A percentile compares a stretch with the other conserved stretches of the same genome.
Conservation (phyloP, 2,329 filamentous ascomycete species). For the Colletotrichum gigasporum region DNA sequence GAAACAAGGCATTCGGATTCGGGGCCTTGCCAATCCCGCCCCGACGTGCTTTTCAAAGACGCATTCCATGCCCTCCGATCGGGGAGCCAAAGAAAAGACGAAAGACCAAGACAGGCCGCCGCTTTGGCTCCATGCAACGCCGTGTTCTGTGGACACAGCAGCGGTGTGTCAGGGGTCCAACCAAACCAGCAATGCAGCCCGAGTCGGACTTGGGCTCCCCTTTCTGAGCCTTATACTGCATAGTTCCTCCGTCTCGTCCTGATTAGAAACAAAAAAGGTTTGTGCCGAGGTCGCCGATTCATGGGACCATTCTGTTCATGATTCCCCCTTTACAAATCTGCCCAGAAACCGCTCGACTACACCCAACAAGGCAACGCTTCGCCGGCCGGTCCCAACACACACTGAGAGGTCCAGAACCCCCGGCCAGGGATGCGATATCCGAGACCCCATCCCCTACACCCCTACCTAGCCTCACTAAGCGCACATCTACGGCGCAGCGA, state of each 20-base stretch:
- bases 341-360: conserved; percentile 7
- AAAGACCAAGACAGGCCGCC: not conserved
- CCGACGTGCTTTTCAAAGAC: not conserved
- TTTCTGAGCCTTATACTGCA: not conserved
- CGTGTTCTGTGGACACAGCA: not conserved
- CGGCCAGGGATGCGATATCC: too few relatives aligned
- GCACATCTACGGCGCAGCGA: not conserved
- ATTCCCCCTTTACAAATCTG: not conserved
- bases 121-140: not conserved
- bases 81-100: not conserved
- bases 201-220: not conserved
- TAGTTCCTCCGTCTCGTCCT: too few relatives aligned
- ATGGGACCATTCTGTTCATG: conserved; percentile 15
- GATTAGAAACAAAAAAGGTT: not conserved
- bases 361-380: not conserved
- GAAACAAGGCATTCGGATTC: conserved; percentile 30
- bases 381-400: not conserved
- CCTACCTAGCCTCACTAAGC: too few relatives aligned
- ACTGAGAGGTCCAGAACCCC: too few relatives aligned
- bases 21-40: conserved; percentile 18
- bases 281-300: not conserved
- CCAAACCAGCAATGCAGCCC: not conserved
- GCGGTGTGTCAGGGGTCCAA: conserved; percentile 4
- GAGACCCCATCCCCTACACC: conserved; percentile 1
- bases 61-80: too few relatives aligned